Base-by-base conservation (phyloP, 176 grass and related monocot genomes). In the Oryza nivara region DNA sequence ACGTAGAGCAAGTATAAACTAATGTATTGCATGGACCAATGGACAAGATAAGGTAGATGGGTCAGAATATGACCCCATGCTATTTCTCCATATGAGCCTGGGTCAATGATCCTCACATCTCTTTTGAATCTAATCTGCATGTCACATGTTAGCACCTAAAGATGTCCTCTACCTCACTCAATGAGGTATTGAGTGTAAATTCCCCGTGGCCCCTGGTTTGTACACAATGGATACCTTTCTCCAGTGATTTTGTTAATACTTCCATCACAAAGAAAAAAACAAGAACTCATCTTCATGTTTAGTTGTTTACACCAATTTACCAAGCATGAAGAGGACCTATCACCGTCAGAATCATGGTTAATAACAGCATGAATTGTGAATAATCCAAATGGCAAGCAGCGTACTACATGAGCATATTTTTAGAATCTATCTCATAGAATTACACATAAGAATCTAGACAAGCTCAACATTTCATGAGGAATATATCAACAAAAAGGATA, bases 301-400 rank as follows among this genome's bases (percentile, higher is more conserved):
- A 32, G 30, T 32, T 32, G 30, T 32, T 30, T 67, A 79, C 0
- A n/a, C 38, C 83, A 88, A 5, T 30, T 30, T 73, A 67, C 23
- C 17, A 25, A 60, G 4, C 40, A 74, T 54, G 47, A 41, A 28
- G 23, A 85, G 20, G 10, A 32, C 44, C 19, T 40, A 64, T 45
- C 25, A 87, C 40, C 0, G 40, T 35, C 12, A 40, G 28, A 73
- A 82, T 49, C 76, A 68, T 74, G 35, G 35, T 60, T 87, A 70
- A 40, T 77, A 73, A 78, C 4, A 12, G 30, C 26, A 34, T 47
- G 36, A 64, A 45, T 20, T 26, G 63, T 66, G 60, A 67, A 32
- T 41, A 72, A 25, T 63, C n/a, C 19, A 64, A 28, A 15, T 19
- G 54, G 7, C 22, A 75, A 11, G 25, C 11, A 74, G 35, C 17